Base-by-base conservation (phyloP, 1,284 basidiomycete species). In the Afroboletus lepidellus region DNA sequence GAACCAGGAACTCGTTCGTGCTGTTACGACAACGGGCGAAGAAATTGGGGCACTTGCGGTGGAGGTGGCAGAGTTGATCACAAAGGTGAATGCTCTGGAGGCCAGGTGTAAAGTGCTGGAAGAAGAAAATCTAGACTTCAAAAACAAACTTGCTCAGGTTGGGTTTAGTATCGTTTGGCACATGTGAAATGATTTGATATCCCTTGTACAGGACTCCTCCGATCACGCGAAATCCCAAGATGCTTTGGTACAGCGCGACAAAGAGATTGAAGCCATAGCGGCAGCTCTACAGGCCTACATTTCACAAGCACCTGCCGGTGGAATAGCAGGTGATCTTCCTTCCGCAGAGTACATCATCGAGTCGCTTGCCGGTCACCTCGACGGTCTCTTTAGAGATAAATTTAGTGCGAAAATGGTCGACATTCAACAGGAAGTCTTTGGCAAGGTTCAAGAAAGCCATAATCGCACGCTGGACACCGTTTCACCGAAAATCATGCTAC, bases 321-420 rank as follows among this genome's bases (percentile, higher is more conserved):
- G 66, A 34, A 50, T 61, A 15, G 36, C 55, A 12, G 57, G 65
- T 6, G 55, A 64, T 34, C 60, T 70, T 20, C 68, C 74, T 2
- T 67, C 76, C 5, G 54, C 69, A 0, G 74, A 77, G n/a, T 69
- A 74, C 46, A 66, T 83, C 49, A 47, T 78, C 9, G 60, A 72
- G 24, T 59, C 69, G 13, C 64, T 83, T 45, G 64, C 73, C 23
- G 72, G 73, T 20, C 66, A 71, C 1, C 57, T 83, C 15, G 51
- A 72, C 2, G 62, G 70, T 27, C 62, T 70, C 9, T 66, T 79
- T 21, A 75, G 69, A 20, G 59, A 72, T 1, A 69, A 70, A 16
- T 66, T 81, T 18, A 51, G 60, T 41, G 69, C 74, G 1, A 61
- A 73, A 11, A 60, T 83, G 12, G 57, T 65, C 9, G 57, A 70